Conservation (phyloP, 2,329 filamentous ascomycete genomes). For the Pseudogymnoascus sp. region DNA sequence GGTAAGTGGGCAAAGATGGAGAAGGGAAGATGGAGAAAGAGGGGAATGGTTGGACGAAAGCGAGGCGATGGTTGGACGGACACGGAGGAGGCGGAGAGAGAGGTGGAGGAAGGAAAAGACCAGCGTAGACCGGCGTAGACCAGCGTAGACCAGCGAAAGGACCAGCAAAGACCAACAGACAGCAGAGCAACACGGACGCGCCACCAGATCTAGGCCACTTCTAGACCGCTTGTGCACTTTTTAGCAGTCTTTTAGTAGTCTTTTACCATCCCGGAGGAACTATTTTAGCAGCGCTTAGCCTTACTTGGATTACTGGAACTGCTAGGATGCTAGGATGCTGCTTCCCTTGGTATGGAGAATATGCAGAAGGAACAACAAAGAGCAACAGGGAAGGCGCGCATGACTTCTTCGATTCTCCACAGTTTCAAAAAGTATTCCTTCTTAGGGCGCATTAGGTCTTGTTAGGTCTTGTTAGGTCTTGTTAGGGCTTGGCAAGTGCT, state of each 20-base stretch:
- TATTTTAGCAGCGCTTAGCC: not conserved
- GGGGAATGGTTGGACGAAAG: not conserved
- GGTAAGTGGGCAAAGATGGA: not conserved
- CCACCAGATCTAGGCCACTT: not conserved
- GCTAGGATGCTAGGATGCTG: not conserved
- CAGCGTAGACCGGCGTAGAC: no score
- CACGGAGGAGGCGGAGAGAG: not conserved
- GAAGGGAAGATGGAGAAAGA: not conserved
- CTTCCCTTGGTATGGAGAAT: not conserved
- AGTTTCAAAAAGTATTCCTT: not conserved
- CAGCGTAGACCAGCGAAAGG: no score
- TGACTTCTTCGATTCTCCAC: constrained; percentile 4
- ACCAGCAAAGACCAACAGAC: no score
- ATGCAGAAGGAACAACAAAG: constrained; percentile 1
- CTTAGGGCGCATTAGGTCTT: not conserved
- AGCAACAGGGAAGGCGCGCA: not conserved
- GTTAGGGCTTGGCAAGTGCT: not conserved
- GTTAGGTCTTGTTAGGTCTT: not conserved
- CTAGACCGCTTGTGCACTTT: not conserved
- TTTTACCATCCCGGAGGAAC: not conserved
- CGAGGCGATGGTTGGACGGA: not conserved
- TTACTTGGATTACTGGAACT: not conserved
- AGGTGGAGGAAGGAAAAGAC: not conserved
- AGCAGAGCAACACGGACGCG: not conserved
- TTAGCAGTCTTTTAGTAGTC: not conserved